Conservation (phyloP, 1,139 yeast genomes). For the Pichia sp. region DNA sequence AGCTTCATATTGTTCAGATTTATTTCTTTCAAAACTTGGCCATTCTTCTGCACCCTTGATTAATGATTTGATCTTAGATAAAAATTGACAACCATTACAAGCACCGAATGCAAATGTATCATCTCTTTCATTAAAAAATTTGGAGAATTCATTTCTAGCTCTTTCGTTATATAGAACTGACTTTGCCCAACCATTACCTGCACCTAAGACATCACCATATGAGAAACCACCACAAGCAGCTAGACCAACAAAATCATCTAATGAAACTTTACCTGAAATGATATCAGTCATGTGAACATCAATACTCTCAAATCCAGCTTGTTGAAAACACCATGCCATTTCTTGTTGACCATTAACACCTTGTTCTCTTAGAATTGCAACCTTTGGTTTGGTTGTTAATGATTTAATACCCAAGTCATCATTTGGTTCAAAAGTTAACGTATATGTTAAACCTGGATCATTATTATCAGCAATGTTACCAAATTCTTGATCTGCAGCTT, state of each 20-base stretch:
- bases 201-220: constrained; percentile 98
- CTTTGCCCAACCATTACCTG: constrained; percentile 99
- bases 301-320: constrained; percentile 87
- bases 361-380: constrained; percentile 95
- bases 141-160: constrained; percentile 68
- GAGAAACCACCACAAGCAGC: constrained; percentile 99
- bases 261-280: constrained; percentile 61
- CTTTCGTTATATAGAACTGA: constrained; percentile 83
- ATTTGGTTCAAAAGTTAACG: constrained; percentile 59
- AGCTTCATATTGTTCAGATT: constrained; percentile 94
- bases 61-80: constrained; percentile 77
- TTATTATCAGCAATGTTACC: constrained; percentile 64
- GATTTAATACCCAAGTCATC: constrained; percentile 36
- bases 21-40: constrained; percentile 93
- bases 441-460: constrained; percentile 86
- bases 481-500: constrained; percentile 81
- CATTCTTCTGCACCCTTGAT: constrained; percentile 95
- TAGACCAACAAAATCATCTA: constrained; percentile 80
- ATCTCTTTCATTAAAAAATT: constrained; percentile 75
- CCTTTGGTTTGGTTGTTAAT: constrained; percentile 55
- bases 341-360: constrained; percentile 98
- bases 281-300: constrained; percentile 98
- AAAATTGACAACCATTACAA: constrained; percentile 97
- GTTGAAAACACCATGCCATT: constrained; percentile 96
- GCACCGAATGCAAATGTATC: constrained; percentile 99